Base-by-base conservation (phyloP, 768 basidiomycete species). In the Boletus sensibilis region DNA sequence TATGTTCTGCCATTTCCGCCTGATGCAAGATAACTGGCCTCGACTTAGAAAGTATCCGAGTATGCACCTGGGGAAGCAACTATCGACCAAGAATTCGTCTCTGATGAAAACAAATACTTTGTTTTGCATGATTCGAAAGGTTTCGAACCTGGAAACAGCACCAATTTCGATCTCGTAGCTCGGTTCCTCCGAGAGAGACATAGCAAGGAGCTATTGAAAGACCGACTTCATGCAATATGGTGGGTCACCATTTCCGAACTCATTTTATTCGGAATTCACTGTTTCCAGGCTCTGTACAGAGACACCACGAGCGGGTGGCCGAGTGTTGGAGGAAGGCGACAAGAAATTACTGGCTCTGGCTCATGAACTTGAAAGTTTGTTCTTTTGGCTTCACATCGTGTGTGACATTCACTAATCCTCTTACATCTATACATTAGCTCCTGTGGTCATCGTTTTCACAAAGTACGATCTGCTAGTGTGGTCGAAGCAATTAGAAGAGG, bases 301-400 rank as follows among this genome's bases (percentile, higher is more conserved):
- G 40, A 54, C 46, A 14, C 56, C 56, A n/a, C 51, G 52, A 12
- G 39, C 56, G 0, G 56, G 56, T 14, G 56, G 56, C 12, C 46
- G 52, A 37, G 56, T 57, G 3, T 23, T 54, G 34, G 56, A 57
- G 27, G 46, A 57, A 38, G 46, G 52, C 9, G 56, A 57, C 13
- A 53, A 53, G 35, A 47, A 47, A 20, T 41, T 57, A 11, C 25
- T 57, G 13, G 38, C 39, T 10, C 21, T 53, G 34, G 56, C 56
- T 8, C 14, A 53, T 38, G 21, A 42, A 16, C 46, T 47, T 27
- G 46, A 37, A 38, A 53, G 56, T 57, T 29, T 14, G 45, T 47
- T 14, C 31, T 35, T 5, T 29, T 29, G 29, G 29, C 9, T 9
- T 9, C 29, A 8, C 7, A 4, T 29, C 29, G 29, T 29, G 29